Base-by-base conservation (phyloP, 2,329 filamentous ascomycete genomes). In the Zymoseptoria passerinii region DNA sequence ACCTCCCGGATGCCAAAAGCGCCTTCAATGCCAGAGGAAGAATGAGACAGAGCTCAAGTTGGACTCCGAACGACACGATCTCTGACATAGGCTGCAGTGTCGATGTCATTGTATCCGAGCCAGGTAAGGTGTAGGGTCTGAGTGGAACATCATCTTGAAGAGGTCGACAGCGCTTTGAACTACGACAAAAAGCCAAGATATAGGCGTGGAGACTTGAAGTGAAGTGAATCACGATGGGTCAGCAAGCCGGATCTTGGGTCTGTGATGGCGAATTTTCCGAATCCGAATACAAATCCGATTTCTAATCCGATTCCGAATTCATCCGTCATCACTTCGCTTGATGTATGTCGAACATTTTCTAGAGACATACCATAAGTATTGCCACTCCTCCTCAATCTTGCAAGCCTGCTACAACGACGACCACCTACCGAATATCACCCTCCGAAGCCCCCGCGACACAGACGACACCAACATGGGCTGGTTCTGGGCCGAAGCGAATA, bases 401-500 rank as follows among this genome's bases (percentile, higher is more conserved):
- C 35, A 13, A 7, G 13, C 35, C 35, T 44, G 35, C 7, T 6
- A 13, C 13, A 7, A 16, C 16, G 35, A 44, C 35, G 13, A 44
- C 16, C 4, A 6, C 7, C 13, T 40, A 44, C 2, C 35, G 4
- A 6, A 44, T 7, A n/a, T 4, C 35, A 40, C 35, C 48, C 27
- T 4, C 48, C 23, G 2, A 28, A 27, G n/a, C 3, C 27, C 18
- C 20, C 35, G 13, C 53, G 18, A 56, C 48, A 58, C n/a, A 51
- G 18, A 55, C 10, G 50, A 9, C 44, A 55, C 56, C 35, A 73
- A 19, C 50, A 87, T 87, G 85, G 85, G 85, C 68, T 88, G 84
- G 84, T 87, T 88, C 67, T 88, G 85, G 85, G 83, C 84, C 74
- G 83, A 87, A 61, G 68, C 76, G 19, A 71, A 73, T 56, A 65